These are phyloP conservation scores for Malus hybrid DNA, from an alignment of 331 rosid genomes.

Conservation along the genomic window DNA sequence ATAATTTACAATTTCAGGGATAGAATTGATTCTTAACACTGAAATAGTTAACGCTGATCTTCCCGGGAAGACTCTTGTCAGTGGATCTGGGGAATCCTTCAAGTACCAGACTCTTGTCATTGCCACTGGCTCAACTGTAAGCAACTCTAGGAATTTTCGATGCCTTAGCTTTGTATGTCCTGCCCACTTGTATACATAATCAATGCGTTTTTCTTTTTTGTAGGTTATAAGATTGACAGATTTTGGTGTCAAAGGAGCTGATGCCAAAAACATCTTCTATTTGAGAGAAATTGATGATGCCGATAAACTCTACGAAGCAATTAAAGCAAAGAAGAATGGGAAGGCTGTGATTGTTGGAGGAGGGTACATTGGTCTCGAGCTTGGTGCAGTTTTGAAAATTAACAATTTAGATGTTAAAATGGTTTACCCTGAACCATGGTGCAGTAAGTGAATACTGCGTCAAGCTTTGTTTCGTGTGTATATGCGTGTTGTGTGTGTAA, in stretches of 20 bases:
- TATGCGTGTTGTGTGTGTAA: too few species aligned
- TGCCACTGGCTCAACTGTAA: constrained; percentile 92
- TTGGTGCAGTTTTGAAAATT: constrained; percentile 79
- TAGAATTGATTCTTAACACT: constrained; percentile 70
- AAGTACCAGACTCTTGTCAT: constrained; percentile 64
- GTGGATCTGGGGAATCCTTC: constrained; percentile 61
- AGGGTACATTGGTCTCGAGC: constrained; percentile 96
- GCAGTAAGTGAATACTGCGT: constrained; percentile 62
- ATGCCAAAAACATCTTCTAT: constrained; percentile 87
- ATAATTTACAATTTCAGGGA: constrained; percentile 52
- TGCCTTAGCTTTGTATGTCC: not conserved
- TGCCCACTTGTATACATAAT: not conserved
- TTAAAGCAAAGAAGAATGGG: constrained; percentile 69
- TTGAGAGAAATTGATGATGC: constrained; percentile 95
- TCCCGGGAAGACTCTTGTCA: constrained; percentile 57
- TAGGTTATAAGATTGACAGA: constrained; percentile 83
- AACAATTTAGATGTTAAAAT: constrained; percentile 71
- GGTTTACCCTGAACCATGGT: constrained; percentile 99
- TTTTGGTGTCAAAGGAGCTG: constrained; percentile 94
- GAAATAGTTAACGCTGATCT: constrained; percentile 83
- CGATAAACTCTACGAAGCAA: constrained; percentile 62
- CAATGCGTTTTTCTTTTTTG: constrained; percentile 8
- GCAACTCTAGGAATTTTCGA: constrained; percentile 13
- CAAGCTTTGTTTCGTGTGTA: not conserved
- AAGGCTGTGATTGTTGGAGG: constrained; percentile 98